phyloP scores from a whole-genome alignment of 176 grass and related monocot genomes.

The Oryza rufipogon region DNA sequence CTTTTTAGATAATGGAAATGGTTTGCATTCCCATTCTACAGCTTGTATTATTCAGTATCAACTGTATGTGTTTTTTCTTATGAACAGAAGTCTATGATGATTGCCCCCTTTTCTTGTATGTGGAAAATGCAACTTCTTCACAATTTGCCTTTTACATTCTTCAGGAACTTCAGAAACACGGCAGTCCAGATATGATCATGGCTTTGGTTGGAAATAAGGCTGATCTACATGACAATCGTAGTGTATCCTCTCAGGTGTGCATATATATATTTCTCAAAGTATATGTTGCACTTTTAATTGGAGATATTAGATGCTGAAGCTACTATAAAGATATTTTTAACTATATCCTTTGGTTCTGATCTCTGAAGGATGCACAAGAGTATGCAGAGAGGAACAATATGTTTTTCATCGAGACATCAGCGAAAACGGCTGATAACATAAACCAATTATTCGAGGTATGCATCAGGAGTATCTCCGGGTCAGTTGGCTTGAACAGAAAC shows the following conservation, averaged over 20 bases:
- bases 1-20: too few species aligned
- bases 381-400: conserved; percentile 70
- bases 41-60: neutral
- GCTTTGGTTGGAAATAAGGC: conserved; percentile 92
- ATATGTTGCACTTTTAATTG: conserved; percentile 26
- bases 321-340: conserved; percentile 22
- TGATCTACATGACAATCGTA: conserved; percentile 71
- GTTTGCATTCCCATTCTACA: too few species aligned
- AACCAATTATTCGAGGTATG: conserved; percentile 87
- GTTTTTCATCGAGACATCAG: conserved; percentile 93
- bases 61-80: conserved; percentile 7
- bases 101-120: neutral
- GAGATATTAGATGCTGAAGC: conserved; percentile 21
- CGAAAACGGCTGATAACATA: conserved; percentile 83
- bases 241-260: conserved; percentile 60
- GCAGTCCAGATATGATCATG: conserved; percentile 77
- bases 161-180: conserved; percentile 92
- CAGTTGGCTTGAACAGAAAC: neutral
- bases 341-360: conserved; percentile 26
- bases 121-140: neutral
- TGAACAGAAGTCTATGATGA: neutral
- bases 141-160: conserved; percentile 5
- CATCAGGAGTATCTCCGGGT: neutral
- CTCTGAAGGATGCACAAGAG: conserved; percentile 64
- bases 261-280: conserved; percentile 35